A percentile compares a stretch with the other conserved stretches of the same genome.
Conservation (phyloP, 306 rosid species). For the Spatholobus suberectus region DNA sequence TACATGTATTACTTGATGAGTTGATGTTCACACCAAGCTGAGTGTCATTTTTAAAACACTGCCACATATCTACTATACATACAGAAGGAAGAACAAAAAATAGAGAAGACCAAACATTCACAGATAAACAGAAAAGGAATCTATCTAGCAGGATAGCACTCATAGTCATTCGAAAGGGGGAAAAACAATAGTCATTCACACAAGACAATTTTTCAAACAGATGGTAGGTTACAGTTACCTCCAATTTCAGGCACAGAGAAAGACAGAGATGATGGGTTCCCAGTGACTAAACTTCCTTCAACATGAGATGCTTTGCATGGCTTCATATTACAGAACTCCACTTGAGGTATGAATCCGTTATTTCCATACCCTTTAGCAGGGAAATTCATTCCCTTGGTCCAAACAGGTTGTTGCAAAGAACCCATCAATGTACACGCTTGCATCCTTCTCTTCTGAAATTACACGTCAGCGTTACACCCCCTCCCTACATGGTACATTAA, state of each 20-base stretch:
- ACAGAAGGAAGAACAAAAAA: not conserved
- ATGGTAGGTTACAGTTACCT: constrained; percentile 49
- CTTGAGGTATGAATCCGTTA: constrained; percentile 48
- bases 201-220: not conserved
- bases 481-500: constrained; percentile 20
- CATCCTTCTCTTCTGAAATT: constrained; percentile 50
- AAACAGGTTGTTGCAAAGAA: constrained; percentile 63
- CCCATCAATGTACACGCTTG: constrained; percentile 70
- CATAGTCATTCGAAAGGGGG: not conserved
- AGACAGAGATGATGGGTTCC: constrained; percentile 56
- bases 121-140: not conserved
- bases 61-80: not conserved
- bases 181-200: not conserved
- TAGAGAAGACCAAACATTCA: not conserved
- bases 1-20: not conserved
- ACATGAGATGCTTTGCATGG: constrained; percentile 54
- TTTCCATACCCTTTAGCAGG: constrained; percentile 45
- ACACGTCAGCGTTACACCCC: not conserved
- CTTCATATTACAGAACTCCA: constrained; percentile 47
- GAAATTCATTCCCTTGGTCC: constrained; percentile 53
- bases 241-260: constrained; percentile 62
- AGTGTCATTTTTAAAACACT: not conserved
- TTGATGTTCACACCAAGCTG: not conserved
- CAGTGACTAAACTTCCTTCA: constrained; percentile 64
- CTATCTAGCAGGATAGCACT: not conserved